Conservation (phyloP, 2,329 filamentous ascomycete genomes). For the Penicillium digitatum region DNA sequence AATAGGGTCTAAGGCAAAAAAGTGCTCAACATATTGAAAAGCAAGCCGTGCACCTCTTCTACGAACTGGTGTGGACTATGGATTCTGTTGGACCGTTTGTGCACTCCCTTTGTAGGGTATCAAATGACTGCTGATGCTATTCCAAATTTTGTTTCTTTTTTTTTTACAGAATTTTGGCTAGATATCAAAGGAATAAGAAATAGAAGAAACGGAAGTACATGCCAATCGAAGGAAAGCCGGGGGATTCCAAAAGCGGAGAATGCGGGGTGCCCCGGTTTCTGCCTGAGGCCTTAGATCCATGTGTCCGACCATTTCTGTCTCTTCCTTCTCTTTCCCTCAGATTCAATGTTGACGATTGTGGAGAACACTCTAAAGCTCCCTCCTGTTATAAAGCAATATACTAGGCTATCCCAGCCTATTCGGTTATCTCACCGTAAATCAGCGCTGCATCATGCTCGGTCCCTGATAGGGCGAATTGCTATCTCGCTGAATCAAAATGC, state of each 20-base stretch:
- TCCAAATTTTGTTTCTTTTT: neutral
- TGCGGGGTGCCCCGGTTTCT: conserved; percentile 25
- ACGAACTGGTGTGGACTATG: neutral
- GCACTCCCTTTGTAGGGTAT: neutral
- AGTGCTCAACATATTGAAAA: neutral
- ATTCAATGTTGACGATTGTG: conserved; percentile 11
- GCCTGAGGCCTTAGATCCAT: conserved; percentile 17
- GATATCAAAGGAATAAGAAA: neutral
- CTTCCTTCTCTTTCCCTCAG: conserved; percentile 14
- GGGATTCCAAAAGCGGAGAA: conserved; percentile 16
- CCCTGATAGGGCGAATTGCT: conserved; percentile 17
- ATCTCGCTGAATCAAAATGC: conserved; percentile 35
- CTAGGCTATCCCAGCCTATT: neutral
- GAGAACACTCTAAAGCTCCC: neutral
- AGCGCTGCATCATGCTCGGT: conserved; percentile 19
- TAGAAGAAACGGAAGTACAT: neutral
- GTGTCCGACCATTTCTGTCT: conserved; percentile 1
- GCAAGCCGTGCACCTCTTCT: neutral
- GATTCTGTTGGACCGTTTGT: neutral
- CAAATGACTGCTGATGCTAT: neutral
- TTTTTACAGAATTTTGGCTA: no score
- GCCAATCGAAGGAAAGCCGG: neutral
- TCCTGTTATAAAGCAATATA: neutral
- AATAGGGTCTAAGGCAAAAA: neutral
- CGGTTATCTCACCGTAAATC: conserved; percentile 2